Conservation (phyloP, 106 monocot species). For the Apostasia ramifera region DNA sequence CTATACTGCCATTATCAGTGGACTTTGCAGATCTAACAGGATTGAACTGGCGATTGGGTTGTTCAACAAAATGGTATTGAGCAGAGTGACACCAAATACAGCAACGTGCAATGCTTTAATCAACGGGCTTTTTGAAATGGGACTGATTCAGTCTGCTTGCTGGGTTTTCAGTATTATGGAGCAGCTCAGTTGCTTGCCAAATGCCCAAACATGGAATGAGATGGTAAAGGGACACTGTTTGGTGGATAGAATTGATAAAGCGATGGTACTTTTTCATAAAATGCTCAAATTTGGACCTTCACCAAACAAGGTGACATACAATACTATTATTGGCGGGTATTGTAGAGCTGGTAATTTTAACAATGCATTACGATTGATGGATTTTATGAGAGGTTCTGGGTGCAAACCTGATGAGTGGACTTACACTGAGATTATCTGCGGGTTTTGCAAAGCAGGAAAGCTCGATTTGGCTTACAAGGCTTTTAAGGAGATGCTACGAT, state of each 20-base stretch:
- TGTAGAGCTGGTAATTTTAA: constrained; percentile 50
- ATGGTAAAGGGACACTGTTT: constrained; percentile 65
- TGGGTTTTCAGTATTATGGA: constrained; percentile 56
- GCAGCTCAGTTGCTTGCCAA: constrained; percentile 27
- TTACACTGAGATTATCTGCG: constrained; percentile 66
- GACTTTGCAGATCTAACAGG: constrained; percentile 34
- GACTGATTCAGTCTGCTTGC: constrained; percentile 28
- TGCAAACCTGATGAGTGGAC: constrained; percentile 71
- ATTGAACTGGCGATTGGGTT: constrained; percentile 54
- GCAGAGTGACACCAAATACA: constrained; percentile 43
- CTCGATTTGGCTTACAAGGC: constrained; percentile 43
- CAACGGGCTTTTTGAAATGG: constrained; percentile 54
- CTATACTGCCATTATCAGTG: constrained; percentile 65
- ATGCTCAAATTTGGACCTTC: constrained; percentile 59
- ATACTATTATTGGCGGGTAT: constrained; percentile 69
- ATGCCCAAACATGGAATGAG: constrained; percentile 60
- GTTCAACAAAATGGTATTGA: constrained; percentile 53
- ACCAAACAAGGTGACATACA: constrained; percentile 62
- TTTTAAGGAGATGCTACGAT: constrained; percentile 51
- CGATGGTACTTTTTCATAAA: constrained; percentile 60
- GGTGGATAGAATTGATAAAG: constrained; percentile 35
- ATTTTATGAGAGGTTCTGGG: constrained; percentile 59
- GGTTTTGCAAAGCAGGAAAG: constrained; percentile 53
- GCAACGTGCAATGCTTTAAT: constrained; percentile 84
- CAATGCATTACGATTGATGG: constrained; percentile 60